These are phyloP conservation scores for Alternaria brassicicola DNA, from an alignment of 2,329 filamentous ascomycete genomes.

Conservation along the genomic window DNA sequence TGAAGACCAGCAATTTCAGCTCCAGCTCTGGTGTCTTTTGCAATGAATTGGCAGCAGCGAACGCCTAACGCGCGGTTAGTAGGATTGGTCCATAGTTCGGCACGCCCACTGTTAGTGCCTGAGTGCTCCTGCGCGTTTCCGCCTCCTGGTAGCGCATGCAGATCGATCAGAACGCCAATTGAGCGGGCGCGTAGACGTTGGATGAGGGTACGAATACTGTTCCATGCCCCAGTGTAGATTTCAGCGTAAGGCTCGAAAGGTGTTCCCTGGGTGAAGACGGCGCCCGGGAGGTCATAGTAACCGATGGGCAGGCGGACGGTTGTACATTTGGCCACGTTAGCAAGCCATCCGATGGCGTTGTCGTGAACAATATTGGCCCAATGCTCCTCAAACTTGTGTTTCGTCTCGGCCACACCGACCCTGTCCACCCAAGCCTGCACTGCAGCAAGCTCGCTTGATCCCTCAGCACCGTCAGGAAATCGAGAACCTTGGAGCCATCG, in stretches of 20 bases:
- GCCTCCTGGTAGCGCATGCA: slow-evolving; percentile 65
- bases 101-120: slow-evolving; percentile 59
- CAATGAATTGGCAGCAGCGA: slow-evolving; percentile 59
- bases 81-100: slow-evolving; percentile 58
- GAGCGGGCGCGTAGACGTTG: slow-evolving; percentile 53
- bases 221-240: slow-evolving; percentile 63
- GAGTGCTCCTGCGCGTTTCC: slow-evolving; percentile 63
- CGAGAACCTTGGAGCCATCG: slow-evolving; percentile 61
- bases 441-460: slow-evolving; percentile 60
- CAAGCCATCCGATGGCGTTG: slow-evolving; percentile 60
- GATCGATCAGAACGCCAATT: slow-evolving; percentile 63
- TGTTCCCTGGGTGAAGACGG: slow-evolving; percentile 57
- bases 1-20: slow-evolving; percentile 62
- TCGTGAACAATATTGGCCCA: slow-evolving; percentile 60
- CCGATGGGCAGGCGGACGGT: slow-evolving; percentile 66
- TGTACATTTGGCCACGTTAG: slow-evolving; percentile 59
- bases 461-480: slow-evolving; percentile 53
- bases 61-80: slow-evolving; percentile 55
- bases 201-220: slow-evolving; percentile 56
- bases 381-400: slow-evolving; percentile 59
- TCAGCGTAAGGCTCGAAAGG: slow-evolving; percentile 57
- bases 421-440: slow-evolving; percentile 56
- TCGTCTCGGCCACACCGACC: slow-evolving; percentile 57
- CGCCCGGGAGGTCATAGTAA: slow-evolving; percentile 61
- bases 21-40: slow-evolving; percentile 52